phyloP scores from a whole-genome alignment of 2,329 filamentous ascomycete species.

The Mycosphaerella sp. region DNA sequence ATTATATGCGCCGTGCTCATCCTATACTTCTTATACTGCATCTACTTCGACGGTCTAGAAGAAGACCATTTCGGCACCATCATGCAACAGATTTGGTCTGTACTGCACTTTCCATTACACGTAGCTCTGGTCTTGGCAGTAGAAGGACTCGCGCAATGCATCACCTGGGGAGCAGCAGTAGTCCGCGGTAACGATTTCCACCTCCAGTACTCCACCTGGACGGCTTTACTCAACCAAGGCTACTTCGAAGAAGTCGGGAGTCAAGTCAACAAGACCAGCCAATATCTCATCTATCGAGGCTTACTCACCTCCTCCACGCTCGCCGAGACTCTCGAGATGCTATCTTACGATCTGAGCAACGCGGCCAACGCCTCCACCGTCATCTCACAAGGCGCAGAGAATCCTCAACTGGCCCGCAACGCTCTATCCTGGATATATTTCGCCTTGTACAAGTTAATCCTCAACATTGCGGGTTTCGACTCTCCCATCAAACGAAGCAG shows the following conservation, averaged over 20 bases:
- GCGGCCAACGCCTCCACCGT: conserved; percentile 9
- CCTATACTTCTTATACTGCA: conserved; percentile 30
- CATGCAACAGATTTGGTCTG: conserved; percentile 24
- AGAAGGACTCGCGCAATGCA: conserved; percentile 29
- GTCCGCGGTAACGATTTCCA: conserved; percentile 13
- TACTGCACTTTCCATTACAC: conserved; percentile 26
- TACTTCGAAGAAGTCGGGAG: conserved; percentile 3
- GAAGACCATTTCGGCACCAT: conserved; percentile 24
- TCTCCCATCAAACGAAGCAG: not conserved
- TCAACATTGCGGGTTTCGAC: conserved; percentile 16
- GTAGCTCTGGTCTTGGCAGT: conserved; percentile 19
- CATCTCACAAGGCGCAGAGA: conserved; percentile 4
- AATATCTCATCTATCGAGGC: conserved; percentile 13
- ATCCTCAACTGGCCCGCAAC: conserved; percentile 2
- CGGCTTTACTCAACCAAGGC: not conserved
- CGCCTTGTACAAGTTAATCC: conserved; percentile 15
- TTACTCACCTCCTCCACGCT: conserved; percentile 9
- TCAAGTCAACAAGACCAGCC: conserved; percentile 11
- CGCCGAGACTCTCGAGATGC: conserved; percentile 8
- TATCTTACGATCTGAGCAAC: conserved; percentile 3
- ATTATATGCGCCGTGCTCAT: conserved; percentile 33
- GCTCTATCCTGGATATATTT: conserved; percentile 12
- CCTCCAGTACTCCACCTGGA: conserved; percentile 2
- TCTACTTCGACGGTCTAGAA: conserved; percentile 25
- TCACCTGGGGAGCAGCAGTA: conserved; percentile 31